Percentiles rank a stretch among this genome's conserved stretches.
These are phyloP conservation scores for Russula lepida DNA, from an alignment of 768 basidiomycete species.

Conservation along the genomic window DNA sequence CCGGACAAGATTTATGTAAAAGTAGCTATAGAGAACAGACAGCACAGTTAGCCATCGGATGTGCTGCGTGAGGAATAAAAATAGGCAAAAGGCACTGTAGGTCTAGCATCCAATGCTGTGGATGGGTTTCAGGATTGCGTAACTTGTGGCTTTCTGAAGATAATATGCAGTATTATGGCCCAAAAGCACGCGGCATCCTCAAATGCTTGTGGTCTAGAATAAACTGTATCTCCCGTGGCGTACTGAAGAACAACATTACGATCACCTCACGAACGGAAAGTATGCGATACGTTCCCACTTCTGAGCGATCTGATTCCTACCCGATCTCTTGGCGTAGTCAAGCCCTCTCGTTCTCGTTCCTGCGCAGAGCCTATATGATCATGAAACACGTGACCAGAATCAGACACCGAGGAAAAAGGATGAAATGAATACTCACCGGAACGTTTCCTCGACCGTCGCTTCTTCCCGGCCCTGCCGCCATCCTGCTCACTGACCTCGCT, in stretches of 20 bases:
- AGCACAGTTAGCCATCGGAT: no score
- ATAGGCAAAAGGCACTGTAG: no score
- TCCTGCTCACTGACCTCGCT: slow-evolving; percentile 31
- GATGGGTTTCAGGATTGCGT: no score
- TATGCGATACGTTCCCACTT: slow-evolving; percentile 30
- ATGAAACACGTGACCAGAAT: background rate
- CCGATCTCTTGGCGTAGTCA: slow-evolving; percentile 29
- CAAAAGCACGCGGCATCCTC: no score
- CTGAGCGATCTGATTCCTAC: slow-evolving; percentile 28
- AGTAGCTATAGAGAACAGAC: no score
- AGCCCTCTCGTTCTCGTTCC: slow-evolving; percentile 24
- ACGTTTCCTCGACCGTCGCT: slow-evolving; percentile 32
- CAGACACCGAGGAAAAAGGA: background rate
- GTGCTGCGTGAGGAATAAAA: no score
- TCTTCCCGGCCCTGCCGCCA: slow-evolving; percentile 24
- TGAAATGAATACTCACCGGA: background rate
- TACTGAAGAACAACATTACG: background rate
- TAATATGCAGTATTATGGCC: no score
- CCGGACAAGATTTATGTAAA: no score
- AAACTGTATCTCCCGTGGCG: background rate
- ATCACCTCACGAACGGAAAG: slow-evolving; percentile 23
- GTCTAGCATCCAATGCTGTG: no score
- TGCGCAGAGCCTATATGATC: slow-evolving; percentile 12
- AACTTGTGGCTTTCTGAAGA: no score
- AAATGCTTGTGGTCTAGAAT: no score